phyloP scores from a whole-genome alignment of 345 rosid species.

The Populus ilicifolia region DNA sequence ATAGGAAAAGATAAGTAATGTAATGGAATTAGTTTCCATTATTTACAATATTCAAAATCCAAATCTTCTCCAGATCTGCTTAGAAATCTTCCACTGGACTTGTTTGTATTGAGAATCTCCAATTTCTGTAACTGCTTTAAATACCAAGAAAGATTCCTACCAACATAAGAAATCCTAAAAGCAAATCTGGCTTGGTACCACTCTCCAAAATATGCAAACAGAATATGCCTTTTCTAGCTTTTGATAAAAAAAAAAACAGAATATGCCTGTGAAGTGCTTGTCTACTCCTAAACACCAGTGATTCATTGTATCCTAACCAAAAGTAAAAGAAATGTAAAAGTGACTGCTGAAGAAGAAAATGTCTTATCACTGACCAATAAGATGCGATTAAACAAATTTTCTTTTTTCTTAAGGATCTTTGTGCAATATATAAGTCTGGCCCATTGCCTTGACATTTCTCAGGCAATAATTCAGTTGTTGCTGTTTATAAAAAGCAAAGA shows the following conservation, averaged over 20 bases:
- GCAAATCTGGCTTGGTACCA: neutral
- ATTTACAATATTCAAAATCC: too few species aligned
- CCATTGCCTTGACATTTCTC: neutral
- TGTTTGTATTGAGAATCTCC: conserved; percentile 1
- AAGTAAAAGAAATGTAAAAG: neutral
- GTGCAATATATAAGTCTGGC: neutral
- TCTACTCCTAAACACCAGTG: neutral
- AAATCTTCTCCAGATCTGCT: too few species aligned
- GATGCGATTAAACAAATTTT: neutral
- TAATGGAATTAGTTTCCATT: too few species aligned
- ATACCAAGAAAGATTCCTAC: neutral
- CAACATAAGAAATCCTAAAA: neutral
- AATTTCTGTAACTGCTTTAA: neutral
- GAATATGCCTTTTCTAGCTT: neutral
- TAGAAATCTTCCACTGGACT: neutral
- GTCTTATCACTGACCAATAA: neutral
- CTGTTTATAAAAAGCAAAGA: neutral
- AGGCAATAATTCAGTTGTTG: neutral
- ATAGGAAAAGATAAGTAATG: neutral
- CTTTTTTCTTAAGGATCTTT: too few species aligned
- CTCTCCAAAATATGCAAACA: neutral
- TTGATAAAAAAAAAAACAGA: neutral
- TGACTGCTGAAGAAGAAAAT: neutral
- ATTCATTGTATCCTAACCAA: neutral
- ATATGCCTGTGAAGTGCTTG: neutral